A percentile compares a stretch with the other conserved stretches of the same genome.
These are phyloP conservation scores for Curvularia lunata DNA, from an alignment of 2,329 filamentous ascomycete genomes.

Conservation along the genomic window DNA sequence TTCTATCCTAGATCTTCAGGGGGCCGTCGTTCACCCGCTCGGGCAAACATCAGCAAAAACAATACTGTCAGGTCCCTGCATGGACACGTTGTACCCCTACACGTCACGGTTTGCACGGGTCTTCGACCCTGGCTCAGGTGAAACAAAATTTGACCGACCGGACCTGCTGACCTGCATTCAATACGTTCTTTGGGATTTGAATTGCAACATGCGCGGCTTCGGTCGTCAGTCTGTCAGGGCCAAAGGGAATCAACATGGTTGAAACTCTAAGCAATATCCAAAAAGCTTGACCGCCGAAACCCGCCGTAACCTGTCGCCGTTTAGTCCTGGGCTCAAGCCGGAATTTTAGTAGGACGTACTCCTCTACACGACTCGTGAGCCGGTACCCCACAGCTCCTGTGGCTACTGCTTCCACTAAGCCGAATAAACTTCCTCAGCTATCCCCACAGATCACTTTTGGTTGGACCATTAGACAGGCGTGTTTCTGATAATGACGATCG, in stretches of 20 bases:
- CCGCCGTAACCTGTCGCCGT: neutral
- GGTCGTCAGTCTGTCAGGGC: neutral
- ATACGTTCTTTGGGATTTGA: neutral
- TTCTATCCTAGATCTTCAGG: conserved; percentile 12
- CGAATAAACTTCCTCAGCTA: conserved; percentile 3
- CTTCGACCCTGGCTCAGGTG: neutral
- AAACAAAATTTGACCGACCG: neutral
- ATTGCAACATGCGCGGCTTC: neutral
- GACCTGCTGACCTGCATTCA: neutral
- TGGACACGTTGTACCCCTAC: neutral
- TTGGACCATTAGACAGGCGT: neutral
- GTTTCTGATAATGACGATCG: conserved; percentile 7
- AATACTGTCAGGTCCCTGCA: neutral
- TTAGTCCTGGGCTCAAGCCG: neutral
- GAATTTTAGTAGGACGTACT: neutral
- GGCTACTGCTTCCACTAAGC: neutral
- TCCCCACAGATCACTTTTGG: neutral
- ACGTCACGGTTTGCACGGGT: neutral
- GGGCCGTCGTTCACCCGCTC: conserved; percentile 3
- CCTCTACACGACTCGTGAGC: neutral
- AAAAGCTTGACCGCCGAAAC: conserved; percentile 10
- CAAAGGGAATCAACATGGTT: neutral
- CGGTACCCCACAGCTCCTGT: conserved; percentile 7
- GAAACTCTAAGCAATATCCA: neutral
- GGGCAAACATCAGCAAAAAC: neutral